A percentile compares a stretch with the other conserved stretches of the same genome.
These are phyloP conservation scores for Monotropa hypopitys DNA, from an alignment of 179 eudicot genomes.

Conservation along the genomic window DNA sequence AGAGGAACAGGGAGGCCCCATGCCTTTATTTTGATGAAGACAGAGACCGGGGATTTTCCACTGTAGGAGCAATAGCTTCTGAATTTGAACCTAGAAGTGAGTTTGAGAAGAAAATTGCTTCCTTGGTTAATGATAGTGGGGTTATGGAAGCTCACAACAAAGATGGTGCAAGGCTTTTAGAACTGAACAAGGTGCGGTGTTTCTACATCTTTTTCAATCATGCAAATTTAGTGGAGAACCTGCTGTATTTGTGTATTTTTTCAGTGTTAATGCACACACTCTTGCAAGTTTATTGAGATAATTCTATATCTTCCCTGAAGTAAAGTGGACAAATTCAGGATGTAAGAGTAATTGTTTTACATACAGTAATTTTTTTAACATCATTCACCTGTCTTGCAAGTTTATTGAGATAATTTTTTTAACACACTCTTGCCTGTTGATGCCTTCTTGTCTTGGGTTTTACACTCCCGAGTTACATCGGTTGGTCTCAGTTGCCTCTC, in stretches of 20 bases:
- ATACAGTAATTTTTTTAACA: background rate
- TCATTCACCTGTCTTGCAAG: background rate
- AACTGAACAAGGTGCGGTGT: slow-evolving; percentile 66
- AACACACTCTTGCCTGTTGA: too few relatives aligned
- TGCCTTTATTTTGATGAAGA: slow-evolving; percentile 59
- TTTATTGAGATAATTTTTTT: too few relatives aligned
- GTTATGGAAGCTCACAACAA: slow-evolving; percentile 64
- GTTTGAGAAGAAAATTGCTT: slow-evolving; percentile 71
- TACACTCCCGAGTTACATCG: background rate
- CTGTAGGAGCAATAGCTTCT: slow-evolving; percentile 87
- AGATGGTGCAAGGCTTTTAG: slow-evolving; percentile 88
- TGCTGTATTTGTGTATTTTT: background rate
- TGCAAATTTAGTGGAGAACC: background rate
- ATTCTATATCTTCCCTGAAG: background rate
- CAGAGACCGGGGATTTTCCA: slow-evolving; percentile 44
- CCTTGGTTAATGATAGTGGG: slow-evolving; percentile 43
- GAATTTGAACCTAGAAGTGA: slow-evolving; percentile 80
- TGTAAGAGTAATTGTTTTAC: background rate
- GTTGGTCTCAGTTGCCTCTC: background rate
- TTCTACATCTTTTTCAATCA: background rate
- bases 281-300: background rate
- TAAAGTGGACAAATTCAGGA: background rate
- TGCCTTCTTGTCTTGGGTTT: background rate
- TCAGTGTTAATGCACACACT: background rate
- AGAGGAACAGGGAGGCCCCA: slow-evolving; percentile 78